These are phyloP conservation scores for Pseudocercospora pini-densiflorae DNA, from an alignment of 2,329 filamentous ascomycete species.

Conservation along the genomic window DNA sequence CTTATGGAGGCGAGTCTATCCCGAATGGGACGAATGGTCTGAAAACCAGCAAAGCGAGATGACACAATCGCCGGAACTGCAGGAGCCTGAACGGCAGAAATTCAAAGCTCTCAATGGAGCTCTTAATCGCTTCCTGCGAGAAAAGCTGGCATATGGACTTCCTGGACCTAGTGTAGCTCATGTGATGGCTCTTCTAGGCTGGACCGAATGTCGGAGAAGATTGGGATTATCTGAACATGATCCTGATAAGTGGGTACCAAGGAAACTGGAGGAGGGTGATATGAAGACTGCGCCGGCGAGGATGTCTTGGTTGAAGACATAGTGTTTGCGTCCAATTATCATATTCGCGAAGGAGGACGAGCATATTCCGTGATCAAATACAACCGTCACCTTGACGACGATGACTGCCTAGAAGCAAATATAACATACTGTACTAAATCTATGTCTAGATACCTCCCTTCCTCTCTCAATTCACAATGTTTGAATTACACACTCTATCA, in stretches of 20 bases:
- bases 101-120: conserved; percentile 36
- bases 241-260: not conserved
- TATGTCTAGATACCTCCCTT: not conserved
- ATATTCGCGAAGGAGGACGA: not conserved
- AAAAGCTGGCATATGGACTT: conserved; percentile 58
- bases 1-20: not conserved
- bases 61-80: conserved; percentile 8
- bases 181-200: conserved; percentile 61
- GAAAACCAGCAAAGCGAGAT: not conserved
- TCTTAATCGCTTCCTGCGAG: conserved; percentile 62
- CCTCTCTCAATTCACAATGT: no score
- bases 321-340: not conserved
- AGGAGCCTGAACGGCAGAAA: conserved; percentile 13
- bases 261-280: not conserved
- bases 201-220: conserved; percentile 51
- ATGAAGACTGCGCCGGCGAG: not conserved
- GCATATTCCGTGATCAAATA: not conserved
- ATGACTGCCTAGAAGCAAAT: not conserved
- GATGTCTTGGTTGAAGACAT: not conserved
- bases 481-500: no score
- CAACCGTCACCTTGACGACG: not conserved
- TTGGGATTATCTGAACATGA: conserved; percentile 34
- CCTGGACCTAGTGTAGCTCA: conserved; percentile 59
- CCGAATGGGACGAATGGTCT: not conserved
- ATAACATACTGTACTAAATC: not conserved